Percentiles rank a stretch among this genome's conserved stretches.
phyloP scores from a whole-genome alignment of 1,284 basidiomycete species.

The Sutorius eximius region DNA sequence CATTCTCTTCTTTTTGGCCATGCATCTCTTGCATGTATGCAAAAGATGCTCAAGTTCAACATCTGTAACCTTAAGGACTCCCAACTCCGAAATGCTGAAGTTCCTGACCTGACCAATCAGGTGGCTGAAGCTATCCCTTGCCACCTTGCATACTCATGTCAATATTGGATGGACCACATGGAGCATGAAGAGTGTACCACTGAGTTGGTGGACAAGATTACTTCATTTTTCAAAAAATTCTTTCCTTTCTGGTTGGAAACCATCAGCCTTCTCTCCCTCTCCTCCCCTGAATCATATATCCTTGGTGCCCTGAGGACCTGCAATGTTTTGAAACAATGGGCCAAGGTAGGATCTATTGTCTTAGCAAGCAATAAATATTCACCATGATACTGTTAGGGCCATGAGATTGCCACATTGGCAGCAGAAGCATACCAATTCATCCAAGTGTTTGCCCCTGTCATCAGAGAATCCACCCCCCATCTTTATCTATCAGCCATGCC shows the following conservation, averaged over 20 bases:
- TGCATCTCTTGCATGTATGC: background rate
- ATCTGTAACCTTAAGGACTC: background rate
- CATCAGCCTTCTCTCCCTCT: background rate
- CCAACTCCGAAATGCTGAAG: background rate
- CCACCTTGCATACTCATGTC: background rate
- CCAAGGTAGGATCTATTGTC: background rate
- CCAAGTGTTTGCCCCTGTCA: background rate
- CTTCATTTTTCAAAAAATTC: background rate
- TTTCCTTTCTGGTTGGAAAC: background rate
- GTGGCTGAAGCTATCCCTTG: background rate
- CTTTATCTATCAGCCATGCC: background rate
- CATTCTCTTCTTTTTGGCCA: background rate
- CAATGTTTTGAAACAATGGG: background rate
- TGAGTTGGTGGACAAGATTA: background rate
- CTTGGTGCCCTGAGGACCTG: background rate
- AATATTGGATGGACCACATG: background rate
- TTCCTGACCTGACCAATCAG: background rate
- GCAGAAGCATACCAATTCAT: background rate
- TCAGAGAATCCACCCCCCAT: background rate
- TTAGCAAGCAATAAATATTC: background rate
- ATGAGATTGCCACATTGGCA: background rate
- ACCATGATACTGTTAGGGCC: background rate
- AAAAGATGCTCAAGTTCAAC: constrained; percentile 1
- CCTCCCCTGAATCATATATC: background rate
- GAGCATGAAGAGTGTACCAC: background rate